Evolutionary conservation across 257 asterid genomes (phyloP).

Genomic region (Solanum stenotomum): DNA sequence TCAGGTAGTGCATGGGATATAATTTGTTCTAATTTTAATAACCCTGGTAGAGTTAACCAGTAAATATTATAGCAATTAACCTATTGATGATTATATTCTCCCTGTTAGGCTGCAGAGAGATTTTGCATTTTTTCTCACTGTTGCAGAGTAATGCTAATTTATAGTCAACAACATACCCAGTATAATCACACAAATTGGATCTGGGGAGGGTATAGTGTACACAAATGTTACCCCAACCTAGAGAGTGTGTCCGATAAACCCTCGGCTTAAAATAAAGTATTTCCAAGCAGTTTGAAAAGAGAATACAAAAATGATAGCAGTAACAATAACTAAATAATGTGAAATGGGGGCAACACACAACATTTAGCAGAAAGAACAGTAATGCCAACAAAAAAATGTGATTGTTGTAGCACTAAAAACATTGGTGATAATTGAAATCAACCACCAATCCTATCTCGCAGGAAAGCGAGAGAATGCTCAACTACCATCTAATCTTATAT

Average conservation of each 20-base stretch:
- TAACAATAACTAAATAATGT: not conserved
- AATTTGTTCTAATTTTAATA: not conserved
- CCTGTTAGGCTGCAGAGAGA: not conserved
- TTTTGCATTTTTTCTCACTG: not conserved
- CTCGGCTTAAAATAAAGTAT: not conserved
- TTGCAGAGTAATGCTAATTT: not conserved
- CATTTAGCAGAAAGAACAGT: not conserved
- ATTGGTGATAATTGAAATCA: not conserved
- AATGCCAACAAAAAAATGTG: not conserved
- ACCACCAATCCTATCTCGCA: not conserved
- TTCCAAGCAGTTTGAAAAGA: not conserved
- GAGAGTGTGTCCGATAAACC: not conserved
- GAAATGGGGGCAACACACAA: not conserved
- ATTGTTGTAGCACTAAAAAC: not conserved
- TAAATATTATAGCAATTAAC: not conserved
- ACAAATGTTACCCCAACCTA: not conserved
- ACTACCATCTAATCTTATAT: not conserved
- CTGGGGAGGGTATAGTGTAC: not conserved
- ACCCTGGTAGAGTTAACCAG: not conserved
- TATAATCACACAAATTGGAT: not conserved
- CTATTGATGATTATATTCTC: not conserved
- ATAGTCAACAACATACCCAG: not conserved
- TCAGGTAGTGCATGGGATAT: slow-evolving; percentile 37
- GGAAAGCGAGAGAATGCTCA: not conserved
- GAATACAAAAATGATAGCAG: not conserved